Percentiles rank a stretch among this genome's conserved stretches.
phyloP scores from a whole-genome alignment of 73 alveolate species.

The Urostyla sp. region DNA sequence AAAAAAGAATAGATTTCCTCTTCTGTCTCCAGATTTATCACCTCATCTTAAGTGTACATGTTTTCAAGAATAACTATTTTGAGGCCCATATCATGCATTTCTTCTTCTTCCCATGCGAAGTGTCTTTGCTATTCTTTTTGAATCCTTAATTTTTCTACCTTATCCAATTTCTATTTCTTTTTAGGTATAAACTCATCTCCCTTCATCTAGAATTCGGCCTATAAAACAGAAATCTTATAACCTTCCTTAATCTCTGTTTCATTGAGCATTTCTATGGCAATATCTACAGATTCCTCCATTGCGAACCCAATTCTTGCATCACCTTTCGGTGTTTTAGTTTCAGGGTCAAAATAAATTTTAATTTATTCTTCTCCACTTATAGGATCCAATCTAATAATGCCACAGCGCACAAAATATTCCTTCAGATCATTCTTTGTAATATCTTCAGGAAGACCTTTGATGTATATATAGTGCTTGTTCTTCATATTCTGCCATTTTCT shows the following conservation, averaged over 20 bases:
- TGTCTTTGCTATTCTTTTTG: slow-evolving; percentile 73
- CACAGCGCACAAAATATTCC: slow-evolving; percentile 79
- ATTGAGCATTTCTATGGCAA: slow-evolving; percentile 82
- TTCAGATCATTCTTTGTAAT: slow-evolving; percentile 73
- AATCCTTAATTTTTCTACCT: slow-evolving; percentile 59
- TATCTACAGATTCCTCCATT: slow-evolving; percentile 73
- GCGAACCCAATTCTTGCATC: slow-evolving; percentile 86
- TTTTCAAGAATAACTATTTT: slow-evolving; percentile 77
- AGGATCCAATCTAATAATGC: slow-evolving; percentile 83
- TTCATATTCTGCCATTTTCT: slow-evolving; percentile 85
- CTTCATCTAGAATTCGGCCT: slow-evolving; percentile 83
- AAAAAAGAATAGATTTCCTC: slow-evolving; percentile 12
- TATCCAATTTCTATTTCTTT: slow-evolving; percentile 67
- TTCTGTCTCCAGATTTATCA: neutral
- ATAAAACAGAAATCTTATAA: slow-evolving; percentile 60
- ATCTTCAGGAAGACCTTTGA: slow-evolving; percentile 84
- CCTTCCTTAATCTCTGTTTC: slow-evolving; percentile 75
- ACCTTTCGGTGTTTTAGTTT: slow-evolving; percentile 74
- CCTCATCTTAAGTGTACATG: slow-evolving; percentile 69
- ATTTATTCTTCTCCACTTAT: slow-evolving; percentile 67
- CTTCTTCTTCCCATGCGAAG: slow-evolving; percentile 78
- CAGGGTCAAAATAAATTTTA: slow-evolving; percentile 70
- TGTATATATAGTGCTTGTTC: slow-evolving; percentile 81
- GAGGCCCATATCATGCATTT: slow-evolving; percentile 74
- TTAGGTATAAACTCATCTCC: slow-evolving; percentile 81